Conservation (phyloP, 208 protist genomes). For the Acanthamoeba polyphaga region DNA sequence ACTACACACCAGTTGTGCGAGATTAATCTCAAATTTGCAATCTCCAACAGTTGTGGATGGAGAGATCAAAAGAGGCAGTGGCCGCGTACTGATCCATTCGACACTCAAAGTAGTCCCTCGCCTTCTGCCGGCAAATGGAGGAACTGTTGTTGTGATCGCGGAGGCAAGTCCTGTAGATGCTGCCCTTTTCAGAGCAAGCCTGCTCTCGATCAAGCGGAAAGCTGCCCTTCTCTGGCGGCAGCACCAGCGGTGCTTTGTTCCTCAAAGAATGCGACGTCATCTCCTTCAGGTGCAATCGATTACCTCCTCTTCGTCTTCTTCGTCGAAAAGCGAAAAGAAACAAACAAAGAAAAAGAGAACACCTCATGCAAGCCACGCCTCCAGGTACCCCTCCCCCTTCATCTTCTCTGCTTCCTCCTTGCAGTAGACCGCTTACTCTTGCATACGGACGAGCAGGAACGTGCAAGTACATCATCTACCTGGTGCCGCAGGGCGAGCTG, state of each 20-base stretch:
- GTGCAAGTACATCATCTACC: conserved; percentile 25
- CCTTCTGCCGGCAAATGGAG: conserved; percentile 12
- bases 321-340: neutral
- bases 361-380: no score
- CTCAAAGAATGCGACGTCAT: conserved; percentile 60
- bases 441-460: neutral
- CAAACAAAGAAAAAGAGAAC: no score
- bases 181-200: conserved; percentile 63
- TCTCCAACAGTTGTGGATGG: neutral
- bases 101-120: conserved; percentile 65
- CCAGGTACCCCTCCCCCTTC: neutral
- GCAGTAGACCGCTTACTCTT: neutral
- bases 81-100: conserved; percentile 52
- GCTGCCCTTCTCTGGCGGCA: conserved; percentile 76
- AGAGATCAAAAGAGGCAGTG: neutral
- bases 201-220: conserved; percentile 66
- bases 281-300: neutral
- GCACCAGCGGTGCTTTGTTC: conserved; percentile 43
- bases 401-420: no score
- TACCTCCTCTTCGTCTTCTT: neutral
- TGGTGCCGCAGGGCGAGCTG: neutral
- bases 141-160: conserved; percentile 58
- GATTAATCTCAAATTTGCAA: conserved; percentile 12
- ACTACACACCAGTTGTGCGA: neutral
- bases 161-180: conserved; percentile 38